Evolutionary conservation across 2,329 filamentous ascomycete species (phyloP).

Genomic region (Fusarium oligoseptatum): DNA sequence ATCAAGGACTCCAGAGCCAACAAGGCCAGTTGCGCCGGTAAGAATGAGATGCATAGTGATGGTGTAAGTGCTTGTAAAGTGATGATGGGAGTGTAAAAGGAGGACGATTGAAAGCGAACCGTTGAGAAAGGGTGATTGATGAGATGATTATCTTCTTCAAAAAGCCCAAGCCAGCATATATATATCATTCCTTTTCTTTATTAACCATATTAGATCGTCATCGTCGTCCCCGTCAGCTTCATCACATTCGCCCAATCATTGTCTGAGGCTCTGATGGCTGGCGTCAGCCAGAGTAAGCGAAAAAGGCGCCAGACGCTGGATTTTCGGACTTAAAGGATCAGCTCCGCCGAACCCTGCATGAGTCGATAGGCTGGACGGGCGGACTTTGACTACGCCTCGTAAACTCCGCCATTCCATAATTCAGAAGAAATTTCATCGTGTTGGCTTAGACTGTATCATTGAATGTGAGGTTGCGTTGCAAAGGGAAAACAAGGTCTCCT

Average conservation of each 20-base stretch:
- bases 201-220: neutral
- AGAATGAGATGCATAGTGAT: conserved; percentile 72
- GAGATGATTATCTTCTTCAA: neutral
- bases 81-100: neutral
- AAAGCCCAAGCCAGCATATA: neutral
- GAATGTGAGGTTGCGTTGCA: neutral
- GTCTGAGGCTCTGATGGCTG: conserved; percentile 1
- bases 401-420: neutral
- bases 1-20: conserved; percentile 72
- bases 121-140: neutral
- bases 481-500: neutral
- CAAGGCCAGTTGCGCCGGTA: conserved; percentile 76
- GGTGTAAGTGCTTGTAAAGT: neutral
- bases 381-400: neutral
- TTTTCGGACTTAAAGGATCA: conserved; percentile 10
- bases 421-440: neutral
- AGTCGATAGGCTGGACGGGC: neutral
- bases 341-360: neutral
- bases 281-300: conserved; percentile 20
- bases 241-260: neutral
- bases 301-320: neutral
- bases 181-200: neutral
- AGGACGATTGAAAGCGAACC: neutral
- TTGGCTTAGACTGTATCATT: neutral
- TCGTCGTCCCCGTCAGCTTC: neutral